phyloP scores from a whole-genome alignment of 495 filamentous ascomycete species.

The Letharia columbiana region DNA sequence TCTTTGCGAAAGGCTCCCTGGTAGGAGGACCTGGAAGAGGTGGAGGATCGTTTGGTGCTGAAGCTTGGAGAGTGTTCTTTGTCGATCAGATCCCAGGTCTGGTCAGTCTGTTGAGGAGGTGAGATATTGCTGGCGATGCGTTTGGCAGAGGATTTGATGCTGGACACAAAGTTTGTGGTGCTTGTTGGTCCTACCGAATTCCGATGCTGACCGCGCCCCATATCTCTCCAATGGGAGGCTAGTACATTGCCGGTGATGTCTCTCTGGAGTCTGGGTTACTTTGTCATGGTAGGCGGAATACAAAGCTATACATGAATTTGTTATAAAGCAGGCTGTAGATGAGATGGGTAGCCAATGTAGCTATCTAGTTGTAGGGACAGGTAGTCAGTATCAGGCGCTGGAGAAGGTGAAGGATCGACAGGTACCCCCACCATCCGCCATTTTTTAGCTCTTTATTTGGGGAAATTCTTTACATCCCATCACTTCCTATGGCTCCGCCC shows the following conservation, averaged over 20 bases:
- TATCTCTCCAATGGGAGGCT: conserved; percentile 18
- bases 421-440: conserved; percentile 8
- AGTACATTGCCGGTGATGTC: conserved; percentile 12
- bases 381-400: neutral
- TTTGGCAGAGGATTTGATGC: conserved; percentile 20
- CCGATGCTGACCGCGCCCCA: conserved; percentile 15
- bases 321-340: neutral
- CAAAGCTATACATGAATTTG: neutral
- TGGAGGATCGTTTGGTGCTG: conserved; percentile 22
- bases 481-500: neutral
- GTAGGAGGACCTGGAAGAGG: conserved; percentile 22
- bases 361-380: neutral
- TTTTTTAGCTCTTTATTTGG: neutral
- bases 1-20: conserved; percentile 9
- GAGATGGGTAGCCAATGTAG: neutral
- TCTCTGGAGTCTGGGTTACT: neutral
- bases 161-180: conserved; percentile 14
- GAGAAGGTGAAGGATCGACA: conserved; percentile 2
- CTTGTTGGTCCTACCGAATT: conserved; percentile 15
- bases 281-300: neutral
- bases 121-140: conserved; percentile 21
- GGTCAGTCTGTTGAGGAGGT: conserved; percentile 12
- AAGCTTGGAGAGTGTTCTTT: conserved; percentile 15
- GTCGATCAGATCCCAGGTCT: conserved; percentile 8
- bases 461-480: too few species aligned